Base-by-base conservation (phyloP, 2,329 filamentous ascomycete genomes). In the Boeremia exigua region DNA sequence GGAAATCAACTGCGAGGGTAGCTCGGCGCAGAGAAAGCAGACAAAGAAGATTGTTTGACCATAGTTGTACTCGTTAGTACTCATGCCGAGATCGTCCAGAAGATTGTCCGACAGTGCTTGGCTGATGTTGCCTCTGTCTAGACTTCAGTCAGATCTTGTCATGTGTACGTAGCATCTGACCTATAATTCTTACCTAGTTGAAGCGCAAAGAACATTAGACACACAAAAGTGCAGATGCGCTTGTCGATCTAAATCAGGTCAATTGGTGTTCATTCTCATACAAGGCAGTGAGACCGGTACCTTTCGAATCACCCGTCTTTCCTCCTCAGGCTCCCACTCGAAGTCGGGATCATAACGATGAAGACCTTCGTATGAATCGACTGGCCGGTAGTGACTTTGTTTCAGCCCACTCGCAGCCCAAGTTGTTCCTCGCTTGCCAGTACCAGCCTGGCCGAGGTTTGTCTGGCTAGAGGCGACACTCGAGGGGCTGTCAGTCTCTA, bases 11-110 rank as follows among this genome's bases (percentile, higher is more conserved):
- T 81, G 79, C 0, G 78, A 79, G 0, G 79, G 79, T 14, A 81
- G 68, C 45, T 80, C 79, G 1, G 79, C 78, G 28, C 59, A 66
- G 5, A 96, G 91, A 78, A 96, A 96, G 75, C 91, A 92, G 23
- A 85, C 82, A 75, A 90, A 94, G 80, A 96, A 96, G 9, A 90
- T 78, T 0, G 76, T 78, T 45, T 78, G 70, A 8, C 73, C 73
- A 37, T 70, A 72, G 53, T 76, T 76, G 64, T 74, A 75, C 56
- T 75, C 72, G 49, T 74, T 75, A 40, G 74, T 76, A 44, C 67
- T 72, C 48, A 75, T 60, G 8, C 53, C 34, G 8, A 76, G 62
- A 47, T 76, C 73, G 2, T 52, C 39, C 4, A 76, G 62, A 37
- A 76, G 45, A 48, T 75, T 75, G 60, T 75, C 73, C 12, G 66